Evolutionary conservation across 192 early-diverging fungal species (phyloP), one percentile per base, ranked within the genome.

Genomic region (Mortierella claussenii): DNA sequence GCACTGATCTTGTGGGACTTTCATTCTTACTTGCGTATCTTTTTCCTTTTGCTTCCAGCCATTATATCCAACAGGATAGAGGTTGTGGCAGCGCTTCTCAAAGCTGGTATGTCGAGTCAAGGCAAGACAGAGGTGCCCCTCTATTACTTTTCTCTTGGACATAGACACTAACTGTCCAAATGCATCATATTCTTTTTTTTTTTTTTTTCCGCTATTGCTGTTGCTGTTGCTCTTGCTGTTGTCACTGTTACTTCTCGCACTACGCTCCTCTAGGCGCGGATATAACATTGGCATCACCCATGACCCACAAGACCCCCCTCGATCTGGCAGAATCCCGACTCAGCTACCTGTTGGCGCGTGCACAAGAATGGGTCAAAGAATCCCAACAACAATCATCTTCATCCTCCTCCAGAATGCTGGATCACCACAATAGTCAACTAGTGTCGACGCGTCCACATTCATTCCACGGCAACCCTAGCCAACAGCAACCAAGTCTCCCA

Each of bases 301-400:
- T 76, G 73, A 76, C 73, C 9, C 64, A 67, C 53, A 76, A 76
- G 34, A 76, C 73, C 20, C 73, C 73, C 3, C 46, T 76, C 44
- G 73, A 76, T 17, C 52, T 76, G 1, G 73, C 73, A 55, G 73
- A 76, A 51, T 76, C 73, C 2, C 40, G 73, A 4, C 42, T 76
- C 23, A 67, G 64, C 24, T 76, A 76, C 50, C 27, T 76, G 17
- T 50, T 76, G 9, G 66, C 73, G 11, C 31, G 64, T 18, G 73
- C 73, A 23, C 73, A 76, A 31, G 73, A 76, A 27, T 42, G 44
- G 2, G 49, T 57, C 51, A 62, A 40, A 32, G 53, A 51, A 6
- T 27, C 49, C 2, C 58, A 32, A 47, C 10, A 11, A n/a, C 43
- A 47, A 43, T 49, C 62, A 1, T 52, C 62, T n/a, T n/a, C 10